phyloP scores from a whole-genome alignment of 2,329 filamentous ascomycete species.

The Blumeriella jaapii region DNA sequence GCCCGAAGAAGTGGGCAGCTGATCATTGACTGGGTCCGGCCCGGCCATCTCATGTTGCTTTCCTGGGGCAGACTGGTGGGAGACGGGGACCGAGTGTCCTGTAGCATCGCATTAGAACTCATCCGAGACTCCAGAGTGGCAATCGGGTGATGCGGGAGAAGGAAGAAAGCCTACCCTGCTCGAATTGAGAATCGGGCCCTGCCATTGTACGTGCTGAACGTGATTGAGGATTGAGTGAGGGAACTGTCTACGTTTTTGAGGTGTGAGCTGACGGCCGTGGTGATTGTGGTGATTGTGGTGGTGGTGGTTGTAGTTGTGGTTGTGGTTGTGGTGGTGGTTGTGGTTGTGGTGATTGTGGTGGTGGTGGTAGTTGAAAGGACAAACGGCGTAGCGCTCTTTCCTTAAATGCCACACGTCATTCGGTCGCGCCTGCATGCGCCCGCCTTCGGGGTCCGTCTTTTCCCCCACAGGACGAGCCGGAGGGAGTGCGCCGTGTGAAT shows the following conservation, averaged over 20 bases:
- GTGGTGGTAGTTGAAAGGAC: too few relatives aligned
- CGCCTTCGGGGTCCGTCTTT: too few relatives aligned
- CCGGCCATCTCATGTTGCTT: constrained; percentile 40
- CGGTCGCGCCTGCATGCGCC: too few relatives aligned
- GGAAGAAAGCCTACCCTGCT: constrained; percentile 20
- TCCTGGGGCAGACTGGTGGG: constrained; percentile 39
- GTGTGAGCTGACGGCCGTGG: too few relatives aligned
- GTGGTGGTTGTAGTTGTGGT: too few relatives aligned
- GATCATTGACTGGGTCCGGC: constrained; percentile 47
- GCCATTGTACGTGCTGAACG: constrained; percentile 1
- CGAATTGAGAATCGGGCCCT: constrained; percentile 24
- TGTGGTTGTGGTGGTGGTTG: too few relatives aligned
- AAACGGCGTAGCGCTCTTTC: too few relatives aligned
- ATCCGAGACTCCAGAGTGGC: not conserved
- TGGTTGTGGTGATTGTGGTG: too few relatives aligned
- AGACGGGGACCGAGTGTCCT: constrained; percentile 40
- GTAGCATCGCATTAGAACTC: not conserved
- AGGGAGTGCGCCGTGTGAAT: too few relatives aligned
- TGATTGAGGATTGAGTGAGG: not conserved
- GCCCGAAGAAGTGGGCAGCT: constrained; percentile 56
- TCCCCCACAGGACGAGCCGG: too few relatives aligned
- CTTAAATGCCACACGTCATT: too few relatives aligned
- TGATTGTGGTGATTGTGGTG: too few relatives aligned
- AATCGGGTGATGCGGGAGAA: not conserved
- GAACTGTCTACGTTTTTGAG: not conserved